These are phyloP conservation scores for Cladosporium sp. DNA, from an alignment of 2,329 filamentous ascomycete species.

Conservation along the genomic window DNA sequence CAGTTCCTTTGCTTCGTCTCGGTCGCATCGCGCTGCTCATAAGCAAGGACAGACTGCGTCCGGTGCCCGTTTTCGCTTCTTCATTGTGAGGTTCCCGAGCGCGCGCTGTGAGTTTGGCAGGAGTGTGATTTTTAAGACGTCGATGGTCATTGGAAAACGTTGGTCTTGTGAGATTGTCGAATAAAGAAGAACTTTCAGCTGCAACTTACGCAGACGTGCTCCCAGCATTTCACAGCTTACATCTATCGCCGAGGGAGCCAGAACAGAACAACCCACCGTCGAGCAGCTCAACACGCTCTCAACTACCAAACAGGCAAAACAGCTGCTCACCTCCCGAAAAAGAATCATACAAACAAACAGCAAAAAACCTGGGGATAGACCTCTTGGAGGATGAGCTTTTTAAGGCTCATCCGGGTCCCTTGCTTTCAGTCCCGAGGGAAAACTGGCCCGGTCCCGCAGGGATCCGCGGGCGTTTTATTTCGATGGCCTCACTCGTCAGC, in stretches of 20 bases:
- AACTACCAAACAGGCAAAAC: neutral
- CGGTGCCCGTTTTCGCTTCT: neutral
- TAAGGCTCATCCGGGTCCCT: neutral
- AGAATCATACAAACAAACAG: neutral
- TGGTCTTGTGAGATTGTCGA: neutral
- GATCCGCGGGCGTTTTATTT: neutral
- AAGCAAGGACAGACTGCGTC: neutral
- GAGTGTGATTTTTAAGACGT: neutral
- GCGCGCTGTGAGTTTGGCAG: neutral
- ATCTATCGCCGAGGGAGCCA: neutral
- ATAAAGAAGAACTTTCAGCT: neutral
- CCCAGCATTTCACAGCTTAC: neutral
- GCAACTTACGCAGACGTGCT: neutral
- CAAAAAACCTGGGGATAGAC: neutral
- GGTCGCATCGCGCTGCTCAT: neutral
- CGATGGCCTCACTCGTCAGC: neutral
- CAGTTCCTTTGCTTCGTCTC: neutral
- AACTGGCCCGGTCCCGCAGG: neutral
- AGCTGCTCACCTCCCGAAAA: neutral
- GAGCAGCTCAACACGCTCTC: neutral
- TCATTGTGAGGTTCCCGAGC: neutral
- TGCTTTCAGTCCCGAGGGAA: neutral
- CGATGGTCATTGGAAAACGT: neutral
- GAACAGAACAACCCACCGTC: too few relatives aligned
- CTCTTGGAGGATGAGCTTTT: neutral